These are phyloP conservation scores for Parasitella parasitica DNA, from an alignment of 371 early-diverging fungal genomes.

Conservation along the genomic window DNA sequence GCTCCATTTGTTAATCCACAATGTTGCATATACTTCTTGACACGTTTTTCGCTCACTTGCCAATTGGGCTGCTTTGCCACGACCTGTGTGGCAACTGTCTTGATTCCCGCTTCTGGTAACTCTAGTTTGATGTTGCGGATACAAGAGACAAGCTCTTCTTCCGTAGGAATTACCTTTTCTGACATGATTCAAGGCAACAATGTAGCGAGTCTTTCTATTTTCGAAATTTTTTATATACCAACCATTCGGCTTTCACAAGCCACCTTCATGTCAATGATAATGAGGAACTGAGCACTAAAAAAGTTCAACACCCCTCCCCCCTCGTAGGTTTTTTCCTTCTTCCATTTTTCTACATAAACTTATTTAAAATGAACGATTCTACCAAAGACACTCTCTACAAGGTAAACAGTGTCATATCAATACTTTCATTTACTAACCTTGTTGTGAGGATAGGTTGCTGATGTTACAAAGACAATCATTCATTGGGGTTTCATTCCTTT, in stretches of 20 bases:
- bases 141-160: constrained; percentile 36
- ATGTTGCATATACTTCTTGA: constrained; percentile 62
- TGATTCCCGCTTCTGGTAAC: constrained; percentile 57
- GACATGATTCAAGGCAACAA: constrained; percentile 16
- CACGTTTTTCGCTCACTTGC: constrained; percentile 68
- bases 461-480: constrained; percentile 58
- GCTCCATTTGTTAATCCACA: constrained; percentile 41
- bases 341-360: constrained; percentile 1
- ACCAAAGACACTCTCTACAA: constrained; percentile 53
- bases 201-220: neutral
- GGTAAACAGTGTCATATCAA: constrained; percentile 29
- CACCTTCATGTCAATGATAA: neutral
- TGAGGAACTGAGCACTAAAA: neutral
- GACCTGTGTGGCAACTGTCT: constrained; percentile 51
- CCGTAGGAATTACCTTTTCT: constrained; percentile 35
- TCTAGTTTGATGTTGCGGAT: constrained; percentile 53
- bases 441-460: constrained; percentile 50
- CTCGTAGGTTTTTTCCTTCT: constrained; percentile 5
- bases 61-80: constrained; percentile 50
- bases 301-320: constrained; percentile 1
- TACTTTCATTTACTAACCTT: too few relatives aligned
- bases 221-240: neutral
- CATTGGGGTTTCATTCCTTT: constrained; percentile 74
- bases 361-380: constrained; percentile 47
- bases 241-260: neutral